phyloP scores from a whole-genome alignment of 2,329 filamentous ascomycete species.

The Diplodia mutila region DNA sequence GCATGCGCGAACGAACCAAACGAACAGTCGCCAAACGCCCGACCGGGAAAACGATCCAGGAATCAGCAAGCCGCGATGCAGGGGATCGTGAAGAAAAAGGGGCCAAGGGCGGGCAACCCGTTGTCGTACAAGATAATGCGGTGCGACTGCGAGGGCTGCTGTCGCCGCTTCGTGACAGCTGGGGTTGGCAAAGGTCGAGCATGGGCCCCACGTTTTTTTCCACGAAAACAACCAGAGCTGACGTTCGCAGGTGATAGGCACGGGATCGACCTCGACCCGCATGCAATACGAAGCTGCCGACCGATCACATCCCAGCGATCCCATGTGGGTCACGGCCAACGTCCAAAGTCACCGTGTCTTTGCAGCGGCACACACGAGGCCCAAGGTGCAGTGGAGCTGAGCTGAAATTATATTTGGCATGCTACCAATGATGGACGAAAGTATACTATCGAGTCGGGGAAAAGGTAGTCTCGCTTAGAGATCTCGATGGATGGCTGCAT shows the following conservation, averaged over 20 bases:
- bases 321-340: background rate
- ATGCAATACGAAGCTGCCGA: slow-evolving; percentile 1
- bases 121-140: slow-evolving; percentile 8
- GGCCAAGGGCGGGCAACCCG: background rate
- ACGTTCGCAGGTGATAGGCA: background rate
- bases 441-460: slow-evolving; percentile 7
- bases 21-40: background rate
- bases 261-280: background rate
- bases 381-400: background rate
- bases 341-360: background rate
- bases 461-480: slow-evolving; percentile 10
- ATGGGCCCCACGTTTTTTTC: background rate
- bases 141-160: background rate
- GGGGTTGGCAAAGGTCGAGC: background rate
- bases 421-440: slow-evolving; percentile 7
- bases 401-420: background rate
- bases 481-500: slow-evolving; percentile 22
- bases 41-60: background rate
- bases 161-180: background rate
- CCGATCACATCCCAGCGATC: background rate
- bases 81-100: slow-evolving; percentile 1
- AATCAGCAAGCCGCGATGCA: background rate
- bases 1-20: background rate
- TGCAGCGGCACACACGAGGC: background rate
- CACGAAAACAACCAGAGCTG: background rate